A percentile compares a stretch with the other conserved stretches of the same genome.
Evolutionary conservation across 768 basidiomycete genomes (phyloP).

Genomic region (Leccinum longicurvipes): DNA sequence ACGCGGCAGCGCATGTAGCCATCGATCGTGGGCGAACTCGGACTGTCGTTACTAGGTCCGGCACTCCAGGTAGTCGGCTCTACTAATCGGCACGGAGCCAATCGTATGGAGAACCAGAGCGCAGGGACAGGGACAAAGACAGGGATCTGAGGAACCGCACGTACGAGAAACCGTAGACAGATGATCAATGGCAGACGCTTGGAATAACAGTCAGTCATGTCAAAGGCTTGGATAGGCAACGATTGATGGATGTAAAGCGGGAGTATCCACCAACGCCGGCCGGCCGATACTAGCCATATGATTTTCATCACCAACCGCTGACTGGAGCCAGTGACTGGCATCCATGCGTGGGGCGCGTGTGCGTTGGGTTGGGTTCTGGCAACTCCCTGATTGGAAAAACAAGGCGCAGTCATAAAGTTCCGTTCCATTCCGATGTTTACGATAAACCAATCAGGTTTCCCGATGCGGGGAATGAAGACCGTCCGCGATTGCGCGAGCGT

Average conservation of each 20-base stretch:
- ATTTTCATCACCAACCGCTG: conserved; percentile 1
- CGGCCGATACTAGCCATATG: background rate
- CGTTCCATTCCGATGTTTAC: background rate
- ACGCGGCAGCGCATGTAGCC: background rate
- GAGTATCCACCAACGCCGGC: background rate
- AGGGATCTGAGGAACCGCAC: background rate
- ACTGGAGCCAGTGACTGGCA: background rate
- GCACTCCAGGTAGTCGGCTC: background rate
- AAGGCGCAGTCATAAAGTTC: background rate
- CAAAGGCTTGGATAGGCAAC: background rate
- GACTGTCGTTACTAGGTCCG: background rate
- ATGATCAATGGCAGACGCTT: too few relatives aligned
- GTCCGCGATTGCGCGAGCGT: background rate
- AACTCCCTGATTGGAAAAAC: background rate
- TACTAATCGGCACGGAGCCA: background rate
- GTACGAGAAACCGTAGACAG: too few relatives aligned
- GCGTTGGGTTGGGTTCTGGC: background rate
- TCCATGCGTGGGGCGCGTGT: background rate
- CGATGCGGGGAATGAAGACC: background rate
- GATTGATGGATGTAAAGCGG: background rate
- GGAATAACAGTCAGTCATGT: background rate
- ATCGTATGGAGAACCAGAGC: conserved; percentile 10
- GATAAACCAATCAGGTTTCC: background rate
- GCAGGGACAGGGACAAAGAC: background rate
- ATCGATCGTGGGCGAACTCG: background rate